Evolutionary conservation across 139 green algal species (phyloP).

Genomic region (Chlorella vulgaris): DNA sequence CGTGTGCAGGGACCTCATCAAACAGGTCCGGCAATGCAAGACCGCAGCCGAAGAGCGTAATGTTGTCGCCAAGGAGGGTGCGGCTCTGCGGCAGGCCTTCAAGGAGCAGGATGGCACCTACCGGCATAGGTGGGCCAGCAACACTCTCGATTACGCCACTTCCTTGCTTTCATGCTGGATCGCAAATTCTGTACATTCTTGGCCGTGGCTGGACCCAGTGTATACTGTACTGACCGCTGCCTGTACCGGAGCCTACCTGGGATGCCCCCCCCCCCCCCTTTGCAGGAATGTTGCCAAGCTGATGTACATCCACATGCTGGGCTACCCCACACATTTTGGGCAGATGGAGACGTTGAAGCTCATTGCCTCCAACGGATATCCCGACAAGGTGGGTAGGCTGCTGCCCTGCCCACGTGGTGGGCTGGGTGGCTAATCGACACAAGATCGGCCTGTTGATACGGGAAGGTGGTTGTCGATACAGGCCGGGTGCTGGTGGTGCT

Average conservation of each 20-base stretch:
- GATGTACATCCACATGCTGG: slow-evolving; percentile 99
- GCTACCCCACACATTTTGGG: slow-evolving; percentile 99
- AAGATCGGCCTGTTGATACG: too few relatives aligned
- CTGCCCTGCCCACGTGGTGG: background rate
- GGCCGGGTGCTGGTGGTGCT: too few relatives aligned
- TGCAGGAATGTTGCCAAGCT: slow-evolving; percentile 98
- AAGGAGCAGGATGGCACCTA: slow-evolving; percentile 72
- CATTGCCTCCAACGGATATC: slow-evolving; percentile 81
- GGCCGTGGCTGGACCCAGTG: too few relatives aligned
- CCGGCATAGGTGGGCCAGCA: slow-evolving; percentile 37
- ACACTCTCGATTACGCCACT: too few relatives aligned
- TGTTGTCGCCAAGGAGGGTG: slow-evolving; percentile 95
- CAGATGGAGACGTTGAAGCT: slow-evolving; percentile 99
- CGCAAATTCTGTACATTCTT: too few relatives aligned
- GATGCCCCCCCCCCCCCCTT: too few relatives aligned
- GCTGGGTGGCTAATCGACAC: background rate
- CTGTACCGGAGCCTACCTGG: background rate
- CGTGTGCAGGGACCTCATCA: slow-evolving; percentile 30
- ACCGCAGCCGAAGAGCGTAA: slow-evolving; percentile 96
- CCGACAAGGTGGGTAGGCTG: slow-evolving; percentile 78
- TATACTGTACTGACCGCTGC: background rate
- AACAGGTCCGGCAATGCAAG: slow-evolving; percentile 36
- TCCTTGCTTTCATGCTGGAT: too few relatives aligned
- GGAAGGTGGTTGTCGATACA: too few relatives aligned
- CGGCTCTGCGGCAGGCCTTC: slow-evolving; percentile 89